phyloP scores from a whole-genome alignment of 805 yeast genomes.

The Nakazawaea pomicola region DNA sequence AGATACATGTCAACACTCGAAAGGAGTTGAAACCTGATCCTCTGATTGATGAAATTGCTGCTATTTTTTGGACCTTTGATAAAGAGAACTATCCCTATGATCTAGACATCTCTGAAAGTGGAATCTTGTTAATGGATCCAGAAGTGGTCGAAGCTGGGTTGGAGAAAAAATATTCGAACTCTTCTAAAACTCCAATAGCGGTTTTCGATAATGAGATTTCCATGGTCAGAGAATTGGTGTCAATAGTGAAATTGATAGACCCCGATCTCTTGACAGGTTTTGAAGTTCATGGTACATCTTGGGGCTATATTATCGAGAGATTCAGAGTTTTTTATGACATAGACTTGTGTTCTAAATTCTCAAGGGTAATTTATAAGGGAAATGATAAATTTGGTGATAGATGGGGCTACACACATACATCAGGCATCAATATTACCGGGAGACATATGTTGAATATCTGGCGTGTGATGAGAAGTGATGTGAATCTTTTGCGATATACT shows the following conservation, averaged over 20 bases:
- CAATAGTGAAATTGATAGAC: slow-evolving; percentile 57
- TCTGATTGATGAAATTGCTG: slow-evolving; percentile 44
- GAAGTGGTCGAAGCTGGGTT: slow-evolving; percentile 2
- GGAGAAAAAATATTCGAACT: slow-evolving; percentile 14
- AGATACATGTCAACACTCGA: slow-evolving; percentile 60
- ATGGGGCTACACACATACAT: slow-evolving; percentile 81
- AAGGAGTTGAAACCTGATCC: slow-evolving; percentile 61
- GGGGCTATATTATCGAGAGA: slow-evolving; percentile 87
- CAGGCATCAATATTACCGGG: slow-evolving; percentile 67
- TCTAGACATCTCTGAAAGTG: slow-evolving; percentile 30
- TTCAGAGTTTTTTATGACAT: slow-evolving; percentile 37
- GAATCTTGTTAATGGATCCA: slow-evolving; percentile 25
- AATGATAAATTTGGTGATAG: slow-evolving; percentile 55
- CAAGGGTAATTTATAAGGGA: slow-evolving; percentile 49
- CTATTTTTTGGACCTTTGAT: slow-evolving; percentile 62
- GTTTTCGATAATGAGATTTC: slow-evolving; percentile 49
- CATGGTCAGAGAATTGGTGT: slow-evolving; percentile 51
- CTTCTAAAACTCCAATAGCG: slow-evolving; percentile 27
- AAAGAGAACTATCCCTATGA: slow-evolving; percentile 33
- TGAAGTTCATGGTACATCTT: slow-evolving; percentile 73
- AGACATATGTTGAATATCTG: slow-evolving; percentile 83
- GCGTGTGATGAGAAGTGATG: slow-evolving; percentile 64
- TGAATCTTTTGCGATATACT: slow-evolving; percentile 62
- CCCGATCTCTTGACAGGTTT: slow-evolving; percentile 88
- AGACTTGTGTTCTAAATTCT: slow-evolving; percentile 53